Conservation (phyloP, 139 green algal genomes). For the Mychonastes homosphaera region DNA sequence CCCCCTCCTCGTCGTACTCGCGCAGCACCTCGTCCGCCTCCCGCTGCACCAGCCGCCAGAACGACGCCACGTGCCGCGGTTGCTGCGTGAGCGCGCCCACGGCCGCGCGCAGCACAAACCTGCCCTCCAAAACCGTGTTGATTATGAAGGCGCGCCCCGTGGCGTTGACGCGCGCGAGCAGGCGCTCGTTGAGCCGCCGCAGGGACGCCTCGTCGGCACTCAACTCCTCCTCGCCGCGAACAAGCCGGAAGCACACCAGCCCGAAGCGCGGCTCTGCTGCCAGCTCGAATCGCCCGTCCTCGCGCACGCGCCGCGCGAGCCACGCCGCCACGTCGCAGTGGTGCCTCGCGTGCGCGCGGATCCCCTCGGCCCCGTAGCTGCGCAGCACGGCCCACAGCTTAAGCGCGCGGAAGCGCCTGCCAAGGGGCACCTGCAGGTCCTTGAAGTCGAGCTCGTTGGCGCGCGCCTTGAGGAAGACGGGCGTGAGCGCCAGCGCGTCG, state of each 20-base stretch:
- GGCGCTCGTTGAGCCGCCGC: slow-evolving; percentile 16
- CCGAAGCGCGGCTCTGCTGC: slow-evolving; percentile 40
- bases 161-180: slow-evolving; percentile 52
- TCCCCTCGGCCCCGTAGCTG: slow-evolving; percentile 49
- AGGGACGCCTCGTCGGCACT: neutral
- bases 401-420: slow-evolving; percentile 51
- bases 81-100: slow-evolving; percentile 37
- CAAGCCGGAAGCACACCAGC: slow-evolving; percentile 54
- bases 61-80: slow-evolving; percentile 41
- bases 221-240: neutral
- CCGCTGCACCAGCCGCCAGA: slow-evolving; percentile 28
- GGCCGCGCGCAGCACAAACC: slow-evolving; percentile 39
- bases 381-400: slow-evolving; percentile 85
- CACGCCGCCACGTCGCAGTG: slow-evolving; percentile 41
- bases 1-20: neutral
- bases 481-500: slow-evolving; percentile 60
- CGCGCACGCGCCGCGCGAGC: slow-evolving; percentile 32
- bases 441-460: slow-evolving; percentile 52
- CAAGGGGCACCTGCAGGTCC: slow-evolving; percentile 72
- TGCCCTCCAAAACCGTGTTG: slow-evolving; percentile 45
- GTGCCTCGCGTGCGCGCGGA: slow-evolving; percentile 53
- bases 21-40: slow-evolving; percentile 20
- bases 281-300: slow-evolving; percentile 44
- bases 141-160: slow-evolving; percentile 42
- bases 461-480: slow-evolving; percentile 41